Base-by-base conservation (phyloP, 2,329 filamentous ascomycete species). In the Emmonsia crescens region DNA sequence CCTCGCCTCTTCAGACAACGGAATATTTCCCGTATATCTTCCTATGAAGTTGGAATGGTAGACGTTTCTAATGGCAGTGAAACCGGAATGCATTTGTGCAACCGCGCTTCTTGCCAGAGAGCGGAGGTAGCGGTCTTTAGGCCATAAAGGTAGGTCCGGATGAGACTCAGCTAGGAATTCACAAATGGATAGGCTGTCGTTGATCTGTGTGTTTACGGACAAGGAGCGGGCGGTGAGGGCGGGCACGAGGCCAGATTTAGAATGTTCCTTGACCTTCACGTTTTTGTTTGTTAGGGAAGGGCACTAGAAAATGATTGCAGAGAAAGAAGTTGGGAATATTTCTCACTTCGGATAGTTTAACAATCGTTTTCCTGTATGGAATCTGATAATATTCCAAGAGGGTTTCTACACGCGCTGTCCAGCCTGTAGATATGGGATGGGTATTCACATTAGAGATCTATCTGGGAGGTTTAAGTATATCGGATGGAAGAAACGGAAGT, bases 51-150 rank as follows among this genome's bases (percentile, higher is more conserved):
- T 73, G 19, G 71, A 70, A 42, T 24, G 16, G 59, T 64, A 74
- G 2, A 52, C 63, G 36, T 61, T 63, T 29, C 72, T 67, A 19
- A 74, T 46, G 0, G 65, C 61, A 3, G 63, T 27, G 49, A 74
- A 72, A 16, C 72, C 71, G 16, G 72, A 71, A 60, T 74, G 72
- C 72, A 74, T 74, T 60, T 72, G 67, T 1, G 72, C 71, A 3
- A 66, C 67, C 1, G 69, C 70, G 57, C 68, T 70, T 21, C 72
- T 68, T 27, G 72, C 72, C 4, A 73, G 62, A 8, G 72, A 71
- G 60, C 72, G 65, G 9, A 74, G 66, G n/a, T 65, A 63, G 16
- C 67, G 68, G 63, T 74, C 72, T 33, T 61, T 63, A 1, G 72
- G 73, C 72, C 72, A 74, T 16, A 74, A 65, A 5, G 62, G 59